These are phyloP conservation scores for Coemansia sp. DNA, from an alignment of 192 early-diverging fungal species.

Conservation along the genomic window DNA sequence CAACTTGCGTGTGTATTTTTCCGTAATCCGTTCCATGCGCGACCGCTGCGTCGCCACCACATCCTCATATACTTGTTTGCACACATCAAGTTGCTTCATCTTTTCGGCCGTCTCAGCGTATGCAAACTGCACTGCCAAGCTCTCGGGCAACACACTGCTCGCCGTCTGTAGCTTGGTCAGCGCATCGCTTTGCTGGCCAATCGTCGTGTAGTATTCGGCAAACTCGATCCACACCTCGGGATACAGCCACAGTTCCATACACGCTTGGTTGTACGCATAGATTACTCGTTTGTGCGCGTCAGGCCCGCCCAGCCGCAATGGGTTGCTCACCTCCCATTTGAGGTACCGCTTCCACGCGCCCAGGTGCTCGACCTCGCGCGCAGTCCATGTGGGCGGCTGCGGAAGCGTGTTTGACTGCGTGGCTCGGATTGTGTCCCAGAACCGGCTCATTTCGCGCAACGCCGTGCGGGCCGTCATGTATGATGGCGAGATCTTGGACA, in stretches of 20 bases:
- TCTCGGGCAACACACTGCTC: conserved; percentile 33
- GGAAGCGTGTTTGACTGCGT: conserved; percentile 62
- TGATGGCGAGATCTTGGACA: conserved; percentile 77
- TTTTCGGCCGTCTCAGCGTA: conserved; percentile 71
- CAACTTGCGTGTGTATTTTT: conserved; percentile 27
- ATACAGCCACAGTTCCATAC: conserved; percentile 79
- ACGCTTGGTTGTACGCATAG: conserved; percentile 84
- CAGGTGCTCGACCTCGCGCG: conserved; percentile 63
- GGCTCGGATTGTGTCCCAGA: conserved; percentile 74
- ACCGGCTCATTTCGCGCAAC: conserved; percentile 72
- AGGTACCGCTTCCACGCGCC: conserved; percentile 85
- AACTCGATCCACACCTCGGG: conserved; percentile 81
- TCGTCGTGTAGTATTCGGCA: conserved; percentile 36
- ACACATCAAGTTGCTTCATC: conserved; percentile 59
- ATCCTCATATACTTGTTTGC: conserved; percentile 58
- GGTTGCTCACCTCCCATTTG: conserved; percentile 88
- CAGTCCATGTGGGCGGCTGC: conserved; percentile 75
- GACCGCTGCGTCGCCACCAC: conserved; percentile 21
- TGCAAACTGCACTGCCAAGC: conserved; percentile 69
- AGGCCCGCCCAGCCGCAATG: conserved; percentile 65
- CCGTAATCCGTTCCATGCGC: conserved; percentile 17
- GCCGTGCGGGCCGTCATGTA: conserved; percentile 95
- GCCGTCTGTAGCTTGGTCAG: conserved; percentile 35
- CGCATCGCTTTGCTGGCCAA: conserved; percentile 21
- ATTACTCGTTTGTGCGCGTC: conserved; percentile 67